Base-by-base conservation (phyloP, 1,284 basidiomycete genomes). In the Trametes versicolor region DNA sequence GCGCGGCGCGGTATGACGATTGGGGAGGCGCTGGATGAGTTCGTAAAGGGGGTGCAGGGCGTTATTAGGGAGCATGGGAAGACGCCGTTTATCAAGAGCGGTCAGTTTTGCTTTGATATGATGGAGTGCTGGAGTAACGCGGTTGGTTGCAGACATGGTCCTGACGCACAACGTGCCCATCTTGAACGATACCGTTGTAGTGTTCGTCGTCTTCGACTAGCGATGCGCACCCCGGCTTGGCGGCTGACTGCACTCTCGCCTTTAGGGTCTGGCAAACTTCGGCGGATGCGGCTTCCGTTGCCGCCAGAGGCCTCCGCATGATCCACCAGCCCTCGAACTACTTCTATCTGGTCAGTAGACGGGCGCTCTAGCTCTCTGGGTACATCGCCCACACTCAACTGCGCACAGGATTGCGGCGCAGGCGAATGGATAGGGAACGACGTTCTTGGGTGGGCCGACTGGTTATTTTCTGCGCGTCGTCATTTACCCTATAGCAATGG, bases 371-470 rank as follows among this genome's bases (percentile, higher is more conserved):
- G 17, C 15, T 17, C 15, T 5, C 7, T 15, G 19, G 43, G 13
- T 25, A 15, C 7, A 10, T 55, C 23, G 10, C 60, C 58, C 43
- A 66, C 21, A 12, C 7, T 39, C n/a, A 41, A 19, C 23, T 19
- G 10, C 47, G 37, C 15, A 58, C 17, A 89, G 88, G 92, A 95
- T 71, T 94, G 93, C 74, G 94, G 96, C 13, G 88, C 79, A 0
- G 94, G 95, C 4, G 87, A 77, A 45, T 96, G 94, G 93, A 70
- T 96, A n/a, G 92, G 91, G 19, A 79, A 80, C 48, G 53, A 55
- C 37, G 25, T 55, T 2, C 37, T 43, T 3, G 53, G 53, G 53
- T 43, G 27, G 3, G 52, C 19, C 10, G 10, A 2, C 10, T 8
- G 23, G 4, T 17, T 12, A 4, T 23, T 1, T 10, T 17, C n/a